phyloP scores from a whole-genome alignment of 106 monocot genomes.

The Acorus calamus region DNA sequence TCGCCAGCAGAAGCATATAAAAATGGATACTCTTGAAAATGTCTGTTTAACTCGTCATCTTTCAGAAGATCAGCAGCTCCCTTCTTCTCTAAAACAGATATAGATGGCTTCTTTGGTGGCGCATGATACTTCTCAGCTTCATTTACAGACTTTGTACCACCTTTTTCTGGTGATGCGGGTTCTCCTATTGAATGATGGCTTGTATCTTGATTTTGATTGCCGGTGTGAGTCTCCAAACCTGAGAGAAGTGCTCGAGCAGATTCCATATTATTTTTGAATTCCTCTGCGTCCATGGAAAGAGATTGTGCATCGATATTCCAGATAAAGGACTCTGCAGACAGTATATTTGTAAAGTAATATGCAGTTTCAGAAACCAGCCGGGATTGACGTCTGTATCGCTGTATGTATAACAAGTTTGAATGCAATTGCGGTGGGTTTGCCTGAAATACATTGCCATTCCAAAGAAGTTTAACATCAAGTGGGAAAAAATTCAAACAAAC shows the following conservation, averaged over 20 bases:
- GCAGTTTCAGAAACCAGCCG: conserved; percentile 80
- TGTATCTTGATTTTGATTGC: conserved; percentile 18
- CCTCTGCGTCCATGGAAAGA: conserved; percentile 73
- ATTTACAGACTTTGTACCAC: too few relatives aligned
- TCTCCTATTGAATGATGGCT: background rate
- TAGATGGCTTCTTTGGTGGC: conserved; percentile 12
- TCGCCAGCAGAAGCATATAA: conserved; percentile 61
- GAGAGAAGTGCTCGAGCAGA: conserved; percentile 48
- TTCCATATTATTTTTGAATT: conserved; percentile 79
- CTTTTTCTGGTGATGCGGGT: too few relatives aligned
- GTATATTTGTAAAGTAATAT: conserved; percentile 92
- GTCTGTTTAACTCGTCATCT: conserved; percentile 35
- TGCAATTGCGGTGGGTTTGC: conserved; percentile 91
- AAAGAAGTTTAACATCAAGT: too few relatives aligned
- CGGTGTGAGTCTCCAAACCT: conserved; percentile 26
- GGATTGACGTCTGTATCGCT: conserved; percentile 69
- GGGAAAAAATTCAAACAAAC: too few relatives aligned
- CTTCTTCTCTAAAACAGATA: conserved; percentile 50
- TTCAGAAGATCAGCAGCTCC: conserved; percentile 60
- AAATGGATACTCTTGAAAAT: conserved; percentile 68
- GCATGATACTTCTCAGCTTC: conserved; percentile 4
- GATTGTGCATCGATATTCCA: conserved; percentile 74
- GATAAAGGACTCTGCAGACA: conserved; percentile 86
- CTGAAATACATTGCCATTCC: conserved; percentile 19
- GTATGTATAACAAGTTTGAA: conserved; percentile 88